Evolutionary conservation across 208 protist genomes (phyloP).

Genomic region (Novymonas esmeraldas): DNA sequence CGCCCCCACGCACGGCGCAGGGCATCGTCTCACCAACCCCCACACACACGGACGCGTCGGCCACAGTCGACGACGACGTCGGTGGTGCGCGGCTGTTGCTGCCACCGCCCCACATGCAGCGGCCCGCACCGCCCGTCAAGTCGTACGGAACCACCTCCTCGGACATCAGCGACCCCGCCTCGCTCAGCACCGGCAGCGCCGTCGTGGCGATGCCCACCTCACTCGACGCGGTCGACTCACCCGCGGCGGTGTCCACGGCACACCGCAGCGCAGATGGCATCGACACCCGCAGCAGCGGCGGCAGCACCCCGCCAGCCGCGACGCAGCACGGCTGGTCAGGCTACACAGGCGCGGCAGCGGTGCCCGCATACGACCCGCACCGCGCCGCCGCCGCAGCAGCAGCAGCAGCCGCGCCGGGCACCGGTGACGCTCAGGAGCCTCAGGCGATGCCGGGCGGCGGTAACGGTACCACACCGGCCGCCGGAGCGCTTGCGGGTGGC

Average conservation of each 20-base stretch:
- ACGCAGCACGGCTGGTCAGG: not conserved
- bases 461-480: too few species aligned
- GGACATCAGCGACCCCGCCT: conserved; percentile 9
- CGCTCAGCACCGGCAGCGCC: conserved; percentile 5
- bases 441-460: too few species aligned
- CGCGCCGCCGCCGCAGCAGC: not conserved
- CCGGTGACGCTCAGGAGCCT: too few species aligned
- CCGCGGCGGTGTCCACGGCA: not conserved
- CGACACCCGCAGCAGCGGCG: not conserved
- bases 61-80: not conserved
- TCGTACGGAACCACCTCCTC: conserved; percentile 23
- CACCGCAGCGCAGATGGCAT: not conserved
- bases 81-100: conserved; percentile 10
- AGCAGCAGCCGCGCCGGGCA: too few species aligned
- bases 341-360: not conserved
- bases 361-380: not conserved
- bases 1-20: too few species aligned
- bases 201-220: not conserved
- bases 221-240: not conserved
- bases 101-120: not conserved
- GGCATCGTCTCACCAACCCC: not conserved
- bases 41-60: not conserved
- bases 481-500: too few species aligned
- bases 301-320: too few species aligned
- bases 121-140: conserved; percentile 4